These are phyloP conservation scores for Clathrus columnatus DNA, from an alignment of 768 basidiomycete species.

Conservation along the genomic window DNA sequence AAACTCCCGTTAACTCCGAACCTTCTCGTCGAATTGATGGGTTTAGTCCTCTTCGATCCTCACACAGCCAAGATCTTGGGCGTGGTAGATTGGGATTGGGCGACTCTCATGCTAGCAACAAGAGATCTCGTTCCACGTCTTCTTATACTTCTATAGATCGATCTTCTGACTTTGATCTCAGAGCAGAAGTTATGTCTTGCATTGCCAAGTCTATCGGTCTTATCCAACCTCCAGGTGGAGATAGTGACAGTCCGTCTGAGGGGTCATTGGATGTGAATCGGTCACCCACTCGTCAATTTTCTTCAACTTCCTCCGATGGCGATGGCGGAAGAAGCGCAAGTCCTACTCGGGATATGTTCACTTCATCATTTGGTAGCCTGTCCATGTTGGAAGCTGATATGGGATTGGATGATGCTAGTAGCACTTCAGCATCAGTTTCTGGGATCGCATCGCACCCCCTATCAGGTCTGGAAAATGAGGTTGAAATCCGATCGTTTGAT, in stretches of 20 bases:
- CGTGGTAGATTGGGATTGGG: too few relatives aligned
- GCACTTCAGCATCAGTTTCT: conserved; percentile 3
- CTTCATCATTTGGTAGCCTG: conserved; percentile 64
- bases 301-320: conserved; percentile 24
- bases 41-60: too few relatives aligned
- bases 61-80: too few relatives aligned
- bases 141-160: not conserved
- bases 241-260: conserved; percentile 9
- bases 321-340: conserved; percentile 15
- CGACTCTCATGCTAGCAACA: too few relatives aligned
- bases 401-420: conserved; percentile 43
- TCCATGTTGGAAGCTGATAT: conserved; percentile 48
- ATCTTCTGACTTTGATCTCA: conserved; percentile 74
- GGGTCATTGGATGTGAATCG: conserved; percentile 38
- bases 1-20: too few relatives aligned
- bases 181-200: conserved; percentile 94
- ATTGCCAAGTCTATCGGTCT: conserved; percentile 97
- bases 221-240: conserved; percentile 57
- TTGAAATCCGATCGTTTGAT: conserved; percentile 90
- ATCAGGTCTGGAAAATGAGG: conserved; percentile 82
- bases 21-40: too few relatives aligned
- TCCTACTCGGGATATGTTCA: conserved; percentile 34
- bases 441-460: conserved; percentile 9
- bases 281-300: conserved; percentile 44
- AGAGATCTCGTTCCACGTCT: not conserved